A percentile compares a stretch with the other conserved stretches of the same genome.
These are phyloP conservation scores for Pythium scleroteichum DNA, from an alignment of 352 stramenopile genomes.

Conservation along the genomic window DNA sequence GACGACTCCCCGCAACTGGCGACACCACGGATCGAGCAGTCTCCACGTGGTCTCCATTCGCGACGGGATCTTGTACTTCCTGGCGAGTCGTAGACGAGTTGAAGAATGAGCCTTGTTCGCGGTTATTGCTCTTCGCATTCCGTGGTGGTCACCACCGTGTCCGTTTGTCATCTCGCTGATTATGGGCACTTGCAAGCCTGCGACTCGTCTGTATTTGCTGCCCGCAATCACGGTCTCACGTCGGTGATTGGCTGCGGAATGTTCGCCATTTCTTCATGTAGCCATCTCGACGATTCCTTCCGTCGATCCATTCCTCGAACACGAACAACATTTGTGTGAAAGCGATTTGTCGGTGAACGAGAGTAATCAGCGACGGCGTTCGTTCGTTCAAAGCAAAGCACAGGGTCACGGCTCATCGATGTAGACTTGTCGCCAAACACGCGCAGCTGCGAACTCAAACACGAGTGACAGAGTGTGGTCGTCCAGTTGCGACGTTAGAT, in stretches of 20 bases:
- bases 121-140: too few relatives aligned
- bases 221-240: constrained; percentile 6
- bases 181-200: background rate
- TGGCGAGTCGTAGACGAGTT: too few relatives aligned
- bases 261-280: constrained; percentile 1
- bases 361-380: background rate
- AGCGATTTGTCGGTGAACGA: background rate
- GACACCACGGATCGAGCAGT: constrained; percentile 18
- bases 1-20: constrained; percentile 11
- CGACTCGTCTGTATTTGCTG: constrained; percentile 1
- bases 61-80: background rate
- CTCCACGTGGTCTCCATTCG: constrained; percentile 10
- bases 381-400: background rate
- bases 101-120: background rate
- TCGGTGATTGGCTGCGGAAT: background rate
- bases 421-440: constrained; percentile 1
- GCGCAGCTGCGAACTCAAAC: constrained; percentile 6
- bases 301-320: constrained; percentile 17
- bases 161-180: constrained; percentile 4
- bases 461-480: background rate
- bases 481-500: background rate
- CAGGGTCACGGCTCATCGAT: background rate
- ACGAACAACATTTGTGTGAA: background rate
- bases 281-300: constrained; percentile 4
- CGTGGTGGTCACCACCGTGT: too few relatives aligned